Conservation (phyloP, 1,284 basidiomycete genomes). For the Hemileia vastatrix region DNA sequence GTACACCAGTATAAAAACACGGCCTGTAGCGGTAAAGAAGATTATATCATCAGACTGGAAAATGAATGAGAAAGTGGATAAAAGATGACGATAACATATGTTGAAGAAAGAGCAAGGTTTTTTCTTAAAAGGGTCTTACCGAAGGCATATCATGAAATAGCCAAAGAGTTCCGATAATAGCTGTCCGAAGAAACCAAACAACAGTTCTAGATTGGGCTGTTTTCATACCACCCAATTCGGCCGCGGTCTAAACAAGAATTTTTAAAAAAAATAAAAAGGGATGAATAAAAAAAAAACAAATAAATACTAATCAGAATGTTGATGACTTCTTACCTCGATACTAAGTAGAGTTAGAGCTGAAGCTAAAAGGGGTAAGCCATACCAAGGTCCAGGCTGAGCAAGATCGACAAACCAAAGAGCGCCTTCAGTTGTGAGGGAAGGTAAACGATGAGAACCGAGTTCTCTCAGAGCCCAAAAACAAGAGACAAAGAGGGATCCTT, state of each 20-base stretch:
- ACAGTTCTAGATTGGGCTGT: conserved; percentile 11
- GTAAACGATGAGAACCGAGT: conserved; percentile 9
- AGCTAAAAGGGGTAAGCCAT: conserved; percentile 15
- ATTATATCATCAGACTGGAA: not conserved
- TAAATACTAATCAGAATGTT: not conserved
- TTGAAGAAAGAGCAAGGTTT: not conserved
- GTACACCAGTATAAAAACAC: conserved; percentile 19
- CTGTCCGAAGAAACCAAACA: conserved; percentile 14
- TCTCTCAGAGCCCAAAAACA: conserved; percentile 19
- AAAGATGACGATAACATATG: not conserved
- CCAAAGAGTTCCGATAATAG: conserved; percentile 11
- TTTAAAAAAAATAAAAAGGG: too few relatives aligned
- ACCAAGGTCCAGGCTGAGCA: conserved; percentile 11
- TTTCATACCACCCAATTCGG: conserved; percentile 18
- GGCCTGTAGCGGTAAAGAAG: conserved; percentile 2
- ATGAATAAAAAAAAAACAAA: too few relatives aligned
- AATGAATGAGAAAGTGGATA: not conserved
- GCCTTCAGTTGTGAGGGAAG: conserved; percentile 8
- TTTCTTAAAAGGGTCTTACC: not conserved
- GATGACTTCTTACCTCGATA: conserved; percentile 8
- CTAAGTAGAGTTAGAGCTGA: conserved; percentile 11
- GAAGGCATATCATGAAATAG: conserved; percentile 15
- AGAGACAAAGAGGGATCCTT: conserved; percentile 19
- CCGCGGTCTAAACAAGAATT: conserved; percentile 6
- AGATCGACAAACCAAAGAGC: conserved; percentile 16